Evolutionary conservation across 163 green algal species (phyloP), one percentile per base, ranked within the genome.

Genomic region (Trebouxia gelatinosa): DNA sequence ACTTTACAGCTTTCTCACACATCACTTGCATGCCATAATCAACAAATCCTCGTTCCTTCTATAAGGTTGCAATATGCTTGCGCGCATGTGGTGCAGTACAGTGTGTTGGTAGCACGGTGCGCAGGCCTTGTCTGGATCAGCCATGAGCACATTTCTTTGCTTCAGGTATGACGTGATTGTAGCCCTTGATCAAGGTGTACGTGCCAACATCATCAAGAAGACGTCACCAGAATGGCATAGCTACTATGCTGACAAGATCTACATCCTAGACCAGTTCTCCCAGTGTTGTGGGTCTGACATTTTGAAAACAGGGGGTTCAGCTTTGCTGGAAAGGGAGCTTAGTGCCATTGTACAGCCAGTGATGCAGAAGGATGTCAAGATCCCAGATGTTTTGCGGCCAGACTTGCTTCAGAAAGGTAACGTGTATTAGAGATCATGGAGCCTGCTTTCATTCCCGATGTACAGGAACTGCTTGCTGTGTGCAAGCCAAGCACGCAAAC

Each of bases 101-200:
- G n/a, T n/a, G n/a, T n/a, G n/a, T n/a, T n/a, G n/a, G n/a, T n/a
- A n/a, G n/a, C n/a, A n/a, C n/a, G n/a, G n/a, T n/a, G n/a, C n/a
- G n/a, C n/a, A n/a, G n/a, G n/a, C n/a, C n/a, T n/a, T n/a, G n/a
- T n/a, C n/a, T n/a, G n/a, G n/a, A n/a, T n/a, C n/a, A n/a, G n/a
- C n/a, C n/a, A n/a, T n/a, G n/a, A n/a, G n/a, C n/a, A n/a, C n/a
- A n/a, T n/a, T n/a, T n/a, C n/a, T n/a, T n/a, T n/a, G n/a, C n/a
- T 78, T 21, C 74, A 80, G 74, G 58, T 61, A 80, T 51, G 74
- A 80, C 43, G 46, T 70, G 0, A 54, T 80, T 35, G 59, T 64
- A 37, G 74, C 74, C 1, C 28, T 80, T 28, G 74, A 74, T 34
- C 39, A 11, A 31, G 68, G 31, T 43, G 46, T 76, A 3, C 43